Conservation (phyloP, 2,329 filamentous ascomycete genomes). For the Talaromyces sp. region DNA sequence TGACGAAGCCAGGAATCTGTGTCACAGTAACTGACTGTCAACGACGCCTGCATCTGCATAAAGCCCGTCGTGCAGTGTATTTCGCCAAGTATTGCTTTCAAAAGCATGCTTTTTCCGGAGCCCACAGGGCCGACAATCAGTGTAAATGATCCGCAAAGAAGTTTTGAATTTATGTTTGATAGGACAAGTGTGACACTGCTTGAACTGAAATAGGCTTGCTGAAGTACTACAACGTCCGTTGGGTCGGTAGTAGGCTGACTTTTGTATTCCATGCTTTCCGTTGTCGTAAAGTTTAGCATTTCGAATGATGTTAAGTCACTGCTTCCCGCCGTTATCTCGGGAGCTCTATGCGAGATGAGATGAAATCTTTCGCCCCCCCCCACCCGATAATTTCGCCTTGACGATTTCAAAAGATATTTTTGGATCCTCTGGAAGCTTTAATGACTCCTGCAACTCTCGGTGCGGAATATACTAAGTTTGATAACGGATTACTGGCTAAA, state of each 20-base stretch:
- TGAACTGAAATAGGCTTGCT: slow-evolving; percentile 1
- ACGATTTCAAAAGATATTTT: slow-evolving; percentile 43
- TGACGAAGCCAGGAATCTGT: background rate
- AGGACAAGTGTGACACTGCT: background rate
- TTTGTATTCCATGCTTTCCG: too few relatives aligned
- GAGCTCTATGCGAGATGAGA: background rate
- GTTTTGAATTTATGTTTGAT: slow-evolving; percentile 34
- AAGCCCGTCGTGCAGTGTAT: slow-evolving; percentile 33
- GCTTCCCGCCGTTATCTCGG: background rate
- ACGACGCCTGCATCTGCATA: slow-evolving; percentile 28
- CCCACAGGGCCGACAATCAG: slow-evolving; percentile 51
- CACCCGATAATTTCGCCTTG: slow-evolving; percentile 37
- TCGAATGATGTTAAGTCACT: background rate
- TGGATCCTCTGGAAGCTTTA: slow-evolving; percentile 44
- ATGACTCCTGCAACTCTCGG: slow-evolving; percentile 35
- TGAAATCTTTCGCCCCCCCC: slow-evolving; percentile 23
- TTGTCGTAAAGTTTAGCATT: background rate
- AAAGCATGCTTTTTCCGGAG: slow-evolving; percentile 52
- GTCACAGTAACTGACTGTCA: slow-evolving; percentile 30
- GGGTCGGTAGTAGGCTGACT: background rate
- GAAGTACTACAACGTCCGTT: background rate
- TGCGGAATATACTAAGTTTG: slow-evolving; percentile 26
- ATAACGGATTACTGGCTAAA: slow-evolving; percentile 24
- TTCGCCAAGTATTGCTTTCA: slow-evolving; percentile 48
- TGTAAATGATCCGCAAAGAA: slow-evolving; percentile 45